A percentile compares a stretch with the other conserved stretches of the same genome.
Evolutionary conservation across 257 asterid species (phyloP).

Genomic region (Solanum raphanifolium): DNA sequence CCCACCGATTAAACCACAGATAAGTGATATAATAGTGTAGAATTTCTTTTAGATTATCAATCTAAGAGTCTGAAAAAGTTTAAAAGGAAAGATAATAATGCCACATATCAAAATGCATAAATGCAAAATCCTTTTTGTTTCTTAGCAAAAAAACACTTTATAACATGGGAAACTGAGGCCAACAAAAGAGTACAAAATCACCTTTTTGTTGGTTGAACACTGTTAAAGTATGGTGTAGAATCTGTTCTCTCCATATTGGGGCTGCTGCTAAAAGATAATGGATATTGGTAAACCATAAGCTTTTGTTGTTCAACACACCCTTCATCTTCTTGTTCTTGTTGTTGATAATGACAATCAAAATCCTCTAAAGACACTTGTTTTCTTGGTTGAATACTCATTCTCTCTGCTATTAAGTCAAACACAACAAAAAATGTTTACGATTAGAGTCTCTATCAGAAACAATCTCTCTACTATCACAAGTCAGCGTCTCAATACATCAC

Average conservation of each 20-base stretch:
- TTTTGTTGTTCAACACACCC: conserved; percentile 7
- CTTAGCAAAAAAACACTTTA: conserved; percentile 1
- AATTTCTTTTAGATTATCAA: not conserved
- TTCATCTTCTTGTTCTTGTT: not conserved
- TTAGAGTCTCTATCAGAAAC: not conserved
- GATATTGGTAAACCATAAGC: not conserved
- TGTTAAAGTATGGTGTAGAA: conserved; percentile 2
- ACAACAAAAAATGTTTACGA: not conserved
- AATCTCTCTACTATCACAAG: not conserved
- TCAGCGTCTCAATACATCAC: not conserved
- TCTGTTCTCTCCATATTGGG: conserved; percentile 2
- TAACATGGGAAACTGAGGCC: conserved; percentile 13
- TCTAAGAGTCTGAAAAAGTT: not conserved
- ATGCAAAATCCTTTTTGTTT: conserved; percentile 13
- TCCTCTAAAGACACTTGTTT: conserved; percentile 17
- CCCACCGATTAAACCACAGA: too few species aligned
- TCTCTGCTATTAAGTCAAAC: conserved; percentile 11
- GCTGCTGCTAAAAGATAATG: not conserved
- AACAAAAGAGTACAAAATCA: conserved; percentile 1
- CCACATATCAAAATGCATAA: not conserved
- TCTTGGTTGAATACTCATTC: conserved; percentile 24
- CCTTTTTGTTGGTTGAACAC: conserved; percentile 45
- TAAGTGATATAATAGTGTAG: not conserved
- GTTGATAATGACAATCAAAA: conserved; percentile 1
- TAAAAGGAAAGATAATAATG: not conserved